Evolutionary conservation across 176 grass and related monocot genomes (phyloP).

Genomic region (Phragmites australis): DNA sequence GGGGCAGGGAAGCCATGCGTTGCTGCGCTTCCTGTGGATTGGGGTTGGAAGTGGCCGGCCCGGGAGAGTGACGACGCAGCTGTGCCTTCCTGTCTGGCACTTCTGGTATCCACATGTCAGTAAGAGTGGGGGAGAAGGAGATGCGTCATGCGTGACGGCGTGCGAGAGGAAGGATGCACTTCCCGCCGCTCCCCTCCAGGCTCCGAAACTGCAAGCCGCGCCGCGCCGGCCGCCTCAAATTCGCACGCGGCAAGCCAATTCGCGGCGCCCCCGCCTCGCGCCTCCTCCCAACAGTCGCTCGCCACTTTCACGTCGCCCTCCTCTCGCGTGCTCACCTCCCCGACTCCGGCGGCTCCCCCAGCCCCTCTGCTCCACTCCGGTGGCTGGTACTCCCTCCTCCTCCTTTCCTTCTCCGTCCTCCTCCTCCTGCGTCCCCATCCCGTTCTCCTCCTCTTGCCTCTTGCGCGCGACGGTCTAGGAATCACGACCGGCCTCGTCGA

Average conservation of each 20-base stretch:
- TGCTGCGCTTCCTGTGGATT: constrained; percentile 34
- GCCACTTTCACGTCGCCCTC: too few species aligned
- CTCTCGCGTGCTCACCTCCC: too few species aligned
- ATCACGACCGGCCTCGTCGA: too few species aligned
- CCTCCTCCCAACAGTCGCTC: not conserved
- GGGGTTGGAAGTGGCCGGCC: constrained; percentile 1
- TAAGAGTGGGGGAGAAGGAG: not conserved
- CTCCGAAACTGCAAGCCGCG: not conserved
- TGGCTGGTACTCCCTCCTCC: too few species aligned
- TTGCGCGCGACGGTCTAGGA: too few species aligned
- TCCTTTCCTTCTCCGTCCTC: too few species aligned
- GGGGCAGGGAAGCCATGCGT: constrained; percentile 42
- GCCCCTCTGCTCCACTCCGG: too few species aligned
- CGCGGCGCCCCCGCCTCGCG: not conserved
- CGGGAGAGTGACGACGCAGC: constrained; percentile 9
- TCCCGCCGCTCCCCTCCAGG: constrained; percentile 38
- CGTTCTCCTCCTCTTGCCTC: too few species aligned
- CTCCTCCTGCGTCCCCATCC: too few species aligned
- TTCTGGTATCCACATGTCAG: constrained; percentile 27
- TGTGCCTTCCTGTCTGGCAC: not conserved
- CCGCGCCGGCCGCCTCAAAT: not conserved
- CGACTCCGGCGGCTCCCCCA: too few species aligned
- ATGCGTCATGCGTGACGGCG: not conserved
- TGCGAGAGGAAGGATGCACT: not conserved
- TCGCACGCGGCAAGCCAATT: not conserved